These are phyloP conservation scores for Kuraishia hungarica DNA, from an alignment of 805 yeast species.

Conservation along the genomic window DNA sequence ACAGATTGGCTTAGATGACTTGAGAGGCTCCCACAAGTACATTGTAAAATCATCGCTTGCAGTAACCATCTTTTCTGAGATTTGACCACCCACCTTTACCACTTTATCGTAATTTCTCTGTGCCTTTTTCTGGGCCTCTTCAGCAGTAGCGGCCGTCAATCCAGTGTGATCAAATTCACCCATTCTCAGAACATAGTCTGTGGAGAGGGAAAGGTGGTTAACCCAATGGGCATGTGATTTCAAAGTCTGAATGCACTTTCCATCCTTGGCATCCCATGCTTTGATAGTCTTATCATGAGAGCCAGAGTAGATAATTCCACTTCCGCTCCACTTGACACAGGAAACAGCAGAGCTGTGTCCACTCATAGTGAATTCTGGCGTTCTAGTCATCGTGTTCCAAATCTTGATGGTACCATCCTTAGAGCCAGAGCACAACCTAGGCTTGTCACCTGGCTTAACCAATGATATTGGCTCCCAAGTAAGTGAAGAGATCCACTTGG, in stretches of 20 bases:
- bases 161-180: slow-evolving; percentile 84
- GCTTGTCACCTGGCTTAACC: slow-evolving; percentile 53
- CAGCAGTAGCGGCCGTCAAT: slow-evolving; percentile 30
- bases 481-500: slow-evolving; percentile 82
- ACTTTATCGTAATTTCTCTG: slow-evolving; percentile 51
- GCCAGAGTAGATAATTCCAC: slow-evolving; percentile 73
- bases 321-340: slow-evolving; percentile 97
- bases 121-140: slow-evolving; percentile 46
- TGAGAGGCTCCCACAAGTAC: slow-evolving; percentile 93
- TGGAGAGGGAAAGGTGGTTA: slow-evolving; percentile 84
- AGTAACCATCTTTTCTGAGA: slow-evolving; percentile 76
- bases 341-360: slow-evolving; percentile 89
- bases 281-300: slow-evolving; percentile 93
- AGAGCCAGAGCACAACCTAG: slow-evolving; percentile 77
- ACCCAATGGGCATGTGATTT: slow-evolving; percentile 97
- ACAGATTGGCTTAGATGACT: slow-evolving; percentile 71
- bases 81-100: slow-evolving; percentile 46
- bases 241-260: slow-evolving; percentile 69
- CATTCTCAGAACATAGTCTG: slow-evolving; percentile 78
- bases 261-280: slow-evolving; percentile 81
- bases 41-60: slow-evolving; percentile 97
- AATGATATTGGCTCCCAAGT: slow-evolving; percentile 94
- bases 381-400: slow-evolving; percentile 78
- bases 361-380: slow-evolving; percentile 59
- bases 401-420: slow-evolving; percentile 85